Base-by-base conservation (phyloP, 768 basidiomycete genomes). In the Amylocystis lapponica region DNA sequence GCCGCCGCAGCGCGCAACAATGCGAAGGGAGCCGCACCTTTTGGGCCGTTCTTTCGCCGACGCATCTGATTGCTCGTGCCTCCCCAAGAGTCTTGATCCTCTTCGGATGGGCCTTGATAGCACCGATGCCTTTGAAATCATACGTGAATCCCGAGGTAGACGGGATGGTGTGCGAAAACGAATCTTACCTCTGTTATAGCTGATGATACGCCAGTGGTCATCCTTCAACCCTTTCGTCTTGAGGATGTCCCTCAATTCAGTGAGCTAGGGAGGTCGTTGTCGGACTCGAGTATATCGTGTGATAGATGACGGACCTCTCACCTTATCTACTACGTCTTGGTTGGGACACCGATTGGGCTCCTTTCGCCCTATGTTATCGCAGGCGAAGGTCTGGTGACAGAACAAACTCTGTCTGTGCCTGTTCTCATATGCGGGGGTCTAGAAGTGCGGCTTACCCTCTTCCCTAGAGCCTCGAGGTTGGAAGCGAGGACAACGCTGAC, bases 251-350 rank as follows among this genome's bases (percentile, higher is more conserved):
- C 69, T 74, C 5, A 91, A 72, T 55, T 86, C 79, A 49, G 75
- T 64, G 11, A 91, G 66, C 87, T 90, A 54, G 6, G 35, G 2
- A 44, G 4, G 14, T 27, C 20, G 37, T 20, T 14, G 27, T 9
- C 19, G 10, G 36, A 11, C 25, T 33, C 14, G 13, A 9, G 16
- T 21, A 27, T 21, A 13, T 10, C 31, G 16, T 5, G 26, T 11
- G 4, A 17, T 23, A 17, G 21, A 21, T 26, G 13, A 19, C 20
- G 11, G 11, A 23, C 30, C 14, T 36, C 56, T 20, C 49, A 79
- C 86, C 71, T 86, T 86, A 54, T 83, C 80, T 25, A 87, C 71
- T 36, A 91, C 74, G 52, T 82, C 76, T 57, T 88, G 81, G 55
- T 91, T 91, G 3, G 68, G 77, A 79, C 4, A 56, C 41, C 53